Evolutionary conservation across 2,329 filamentous ascomycete species (phyloP).

Genomic region (Ilyonectria robusta): DNA sequence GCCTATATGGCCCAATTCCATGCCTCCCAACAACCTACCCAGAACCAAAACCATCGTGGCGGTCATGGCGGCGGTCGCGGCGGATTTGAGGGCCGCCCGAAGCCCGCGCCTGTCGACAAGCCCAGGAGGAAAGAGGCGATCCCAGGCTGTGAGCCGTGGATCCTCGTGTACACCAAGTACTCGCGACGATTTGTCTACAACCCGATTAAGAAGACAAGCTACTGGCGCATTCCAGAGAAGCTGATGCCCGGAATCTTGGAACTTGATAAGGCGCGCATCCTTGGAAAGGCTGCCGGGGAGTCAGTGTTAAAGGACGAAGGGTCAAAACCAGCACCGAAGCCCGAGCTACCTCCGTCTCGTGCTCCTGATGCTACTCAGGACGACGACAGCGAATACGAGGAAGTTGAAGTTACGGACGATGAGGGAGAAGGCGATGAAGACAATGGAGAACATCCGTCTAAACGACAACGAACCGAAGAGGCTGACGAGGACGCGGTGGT

Average conservation of each 20-base stretch:
- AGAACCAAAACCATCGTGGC: conserved; percentile 48
- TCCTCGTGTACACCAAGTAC: conserved; percentile 93
- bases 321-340: conserved; percentile 20
- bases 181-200: conserved; percentile 94
- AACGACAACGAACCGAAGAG: conserved; percentile 74
- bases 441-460: conserved; percentile 66
- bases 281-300: conserved; percentile 64
- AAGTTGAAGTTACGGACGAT: conserved; percentile 73
- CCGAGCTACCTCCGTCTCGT: conserved; percentile 8
- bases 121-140: conserved; percentile 86
- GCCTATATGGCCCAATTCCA: conserved; percentile 72
- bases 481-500: conserved; percentile 67
- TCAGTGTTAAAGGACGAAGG: conserved; percentile 27
- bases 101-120: conserved; percentile 80
- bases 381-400: conserved; percentile 81
- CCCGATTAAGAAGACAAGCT: conserved; percentile 85
- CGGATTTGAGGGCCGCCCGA: conserved; percentile 71
- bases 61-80: conserved; percentile 56
- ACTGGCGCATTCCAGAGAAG: conserved; percentile 94
- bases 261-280: conserved; percentile 80
- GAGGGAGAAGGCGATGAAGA: conserved; percentile 56
- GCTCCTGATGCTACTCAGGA: conserved; percentile 32
- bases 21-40: conserved; percentile 56
- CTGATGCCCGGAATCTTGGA: conserved; percentile 83
- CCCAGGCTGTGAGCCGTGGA: conserved; percentile 87